Conservation (phyloP, 2,329 filamentous ascomycete genomes). For the Xylariomycetidae sp. region DNA sequence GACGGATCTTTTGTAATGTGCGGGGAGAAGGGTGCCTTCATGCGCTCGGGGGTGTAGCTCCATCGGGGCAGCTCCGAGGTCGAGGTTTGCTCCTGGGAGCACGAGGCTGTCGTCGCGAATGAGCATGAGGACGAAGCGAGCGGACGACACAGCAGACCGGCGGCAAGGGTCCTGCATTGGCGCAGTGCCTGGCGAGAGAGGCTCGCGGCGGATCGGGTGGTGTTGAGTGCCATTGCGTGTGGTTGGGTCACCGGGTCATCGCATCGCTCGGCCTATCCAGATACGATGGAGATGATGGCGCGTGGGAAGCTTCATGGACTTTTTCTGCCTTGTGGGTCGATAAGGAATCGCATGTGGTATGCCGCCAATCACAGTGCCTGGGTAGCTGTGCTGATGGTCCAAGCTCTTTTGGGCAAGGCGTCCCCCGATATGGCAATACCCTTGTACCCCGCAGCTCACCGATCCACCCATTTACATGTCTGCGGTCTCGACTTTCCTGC, state of each 20-base stretch:
- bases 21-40: slow-evolving; percentile 64
- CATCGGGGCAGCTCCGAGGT: slow-evolving; percentile 50
- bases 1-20: slow-evolving; percentile 49
- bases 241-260: slow-evolving; percentile 6
- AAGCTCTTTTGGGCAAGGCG: too few relatives aligned
- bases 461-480: too few relatives aligned
- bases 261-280: too few relatives aligned
- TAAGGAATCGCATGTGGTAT: neutral
- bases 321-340: slow-evolving; percentile 8
- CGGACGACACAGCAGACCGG: slow-evolving; percentile 7
- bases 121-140: slow-evolving; percentile 10
- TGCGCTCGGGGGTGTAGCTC: slow-evolving; percentile 61
- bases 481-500: too few relatives aligned
- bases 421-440: too few relatives aligned
- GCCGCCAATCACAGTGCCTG: slow-evolving; percentile 4
- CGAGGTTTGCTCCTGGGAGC: slow-evolving; percentile 8
- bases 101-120: slow-evolving; percentile 19
- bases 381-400: too few relatives aligned
- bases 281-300: too few relatives aligned
- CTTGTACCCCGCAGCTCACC: too few relatives aligned
- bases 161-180: slow-evolving; percentile 19
- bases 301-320: slow-evolving; percentile 8
- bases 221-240: slow-evolving; percentile 28
- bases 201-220: slow-evolving; percentile 26
- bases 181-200: slow-evolving; percentile 28